Evolutionary conservation across 331 rosid genomes (phyloP), one percentile per base, ranked within the genome.

Genomic region (Cydonia oblonga): DNA sequence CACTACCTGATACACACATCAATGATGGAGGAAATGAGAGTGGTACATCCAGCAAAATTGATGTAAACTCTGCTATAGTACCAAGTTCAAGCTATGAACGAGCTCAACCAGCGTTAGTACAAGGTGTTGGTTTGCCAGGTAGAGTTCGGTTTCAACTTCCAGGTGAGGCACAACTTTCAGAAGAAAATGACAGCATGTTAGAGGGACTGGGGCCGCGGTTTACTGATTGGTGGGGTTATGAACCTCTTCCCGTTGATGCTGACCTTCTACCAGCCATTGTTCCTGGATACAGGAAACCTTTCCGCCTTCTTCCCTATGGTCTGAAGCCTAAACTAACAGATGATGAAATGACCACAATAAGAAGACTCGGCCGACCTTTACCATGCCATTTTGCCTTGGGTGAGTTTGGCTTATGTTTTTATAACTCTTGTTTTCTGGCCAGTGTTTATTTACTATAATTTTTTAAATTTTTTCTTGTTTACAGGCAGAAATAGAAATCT

Each of bases 171-270:
- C 84, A 81, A 66, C 84, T 93, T 74, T 88, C 89, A 1, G 90
- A 86, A 75, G 98, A 89, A 80, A 90, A 90, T 49, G 92, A 90
- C 83, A 58, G 67, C 81, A 64, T 91, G 84, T 82, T 93, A 84
- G 83, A 81, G 68, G 96, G 96, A 29, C 78, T 93, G 11, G 98
- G 98, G 78, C 98, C 95, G 2, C 92, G 96, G 35, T 90, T 89
- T 82, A 82, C 84, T 16, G 96, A 93, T 86, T 93, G 98, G 98
- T 93, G 97, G 97, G 97, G 97, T 28, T 89, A 82, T 79, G 98
- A 91, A n/a, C 97, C 98, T 67, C 75, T 81, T 20, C 98, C 98
- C 18, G 70, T 93, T 58, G 98, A 91, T 84, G 98, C 92, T 64
- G 98, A 93, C 86, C 96, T 91, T 75, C 87, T 91, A 35, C 96